Evolutionary conservation across 1,139 yeast genomes (phyloP).

Genomic region (Meyerozyma elateridarum): DNA sequence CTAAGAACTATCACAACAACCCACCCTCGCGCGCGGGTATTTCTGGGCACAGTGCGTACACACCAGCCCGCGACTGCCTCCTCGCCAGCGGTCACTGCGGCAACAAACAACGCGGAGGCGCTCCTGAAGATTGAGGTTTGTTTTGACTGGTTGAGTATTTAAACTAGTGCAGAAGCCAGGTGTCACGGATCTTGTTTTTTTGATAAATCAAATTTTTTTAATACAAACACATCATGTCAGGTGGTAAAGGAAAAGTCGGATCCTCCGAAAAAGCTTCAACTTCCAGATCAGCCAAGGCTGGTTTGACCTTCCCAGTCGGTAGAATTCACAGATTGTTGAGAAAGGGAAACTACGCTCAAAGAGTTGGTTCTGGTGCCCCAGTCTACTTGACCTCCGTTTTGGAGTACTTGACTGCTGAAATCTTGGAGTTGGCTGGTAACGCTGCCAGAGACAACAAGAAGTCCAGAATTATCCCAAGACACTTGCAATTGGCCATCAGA

Average conservation of each 20-base stretch:
- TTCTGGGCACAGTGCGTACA: conserved; percentile 10
- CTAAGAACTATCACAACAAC: too few species aligned
- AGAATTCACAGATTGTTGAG: conserved; percentile 53
- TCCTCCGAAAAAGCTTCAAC: conserved; percentile 50
- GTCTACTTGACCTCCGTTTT: conserved; percentile 50
- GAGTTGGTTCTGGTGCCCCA: conserved; percentile 55
- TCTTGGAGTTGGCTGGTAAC: conserved; percentile 54
- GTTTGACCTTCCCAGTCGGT: conserved; percentile 53
- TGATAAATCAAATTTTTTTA: conserved; percentile 10
- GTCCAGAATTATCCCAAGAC: conserved; percentile 54
- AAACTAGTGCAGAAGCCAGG: conserved; percentile 3
- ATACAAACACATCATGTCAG: conserved; percentile 35
- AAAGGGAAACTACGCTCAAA: conserved; percentile 53
- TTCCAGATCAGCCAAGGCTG: conserved; percentile 51
- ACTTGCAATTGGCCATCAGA: conserved; percentile 51
- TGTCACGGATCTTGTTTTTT: conserved; percentile 7
- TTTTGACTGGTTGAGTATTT: conserved; percentile 2
- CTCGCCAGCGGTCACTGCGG: not conserved
- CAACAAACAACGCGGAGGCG: conserved; percentile 2
- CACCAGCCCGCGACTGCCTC: conserved; percentile 2
- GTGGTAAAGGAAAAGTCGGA: conserved; percentile 54
- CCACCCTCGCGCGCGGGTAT: conserved; percentile 9
- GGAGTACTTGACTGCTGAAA: conserved; percentile 52
- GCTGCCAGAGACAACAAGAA: conserved; percentile 56
- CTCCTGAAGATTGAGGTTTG: not conserved